Conservation (phyloP, 192 early-diverging fungal species). For the Coemansia sp. region DNA sequence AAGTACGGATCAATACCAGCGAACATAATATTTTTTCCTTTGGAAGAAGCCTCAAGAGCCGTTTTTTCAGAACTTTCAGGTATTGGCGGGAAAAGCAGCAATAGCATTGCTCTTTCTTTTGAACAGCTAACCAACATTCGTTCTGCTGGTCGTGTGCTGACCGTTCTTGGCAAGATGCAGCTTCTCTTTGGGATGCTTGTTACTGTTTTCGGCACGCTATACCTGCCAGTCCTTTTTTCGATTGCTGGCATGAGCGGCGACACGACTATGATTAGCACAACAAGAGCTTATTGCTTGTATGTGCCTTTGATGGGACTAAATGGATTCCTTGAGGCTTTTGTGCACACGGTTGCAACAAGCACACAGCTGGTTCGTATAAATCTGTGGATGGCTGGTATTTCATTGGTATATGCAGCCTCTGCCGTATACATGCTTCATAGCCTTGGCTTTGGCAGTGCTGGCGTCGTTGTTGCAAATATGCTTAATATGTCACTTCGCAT, state of each 20-base stretch:
- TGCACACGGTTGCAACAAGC: constrained; percentile 80
- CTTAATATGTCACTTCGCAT: constrained; percentile 82
- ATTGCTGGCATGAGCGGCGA: constrained; percentile 55
- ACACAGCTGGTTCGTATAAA: constrained; percentile 63
- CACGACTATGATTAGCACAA: constrained; percentile 55
- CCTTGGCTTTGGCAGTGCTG: constrained; percentile 66
- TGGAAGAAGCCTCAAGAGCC: constrained; percentile 88
- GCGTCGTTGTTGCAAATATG: constrained; percentile 84
- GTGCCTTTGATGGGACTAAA: constrained; percentile 94
- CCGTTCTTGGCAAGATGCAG: constrained; percentile 38
- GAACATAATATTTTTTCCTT: constrained; percentile 86
- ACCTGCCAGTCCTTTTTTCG: constrained; percentile 60
- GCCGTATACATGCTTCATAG: constrained; percentile 64
- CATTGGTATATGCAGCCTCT: constrained; percentile 63
- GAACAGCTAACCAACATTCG: constrained; percentile 10
- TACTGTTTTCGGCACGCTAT: constrained; percentile 83
- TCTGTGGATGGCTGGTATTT: constrained; percentile 75
- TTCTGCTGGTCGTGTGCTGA: constrained; percentile 17
- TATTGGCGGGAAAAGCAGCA: constrained; percentile 12
- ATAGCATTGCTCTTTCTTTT: neutral
- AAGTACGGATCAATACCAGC: constrained; percentile 92
- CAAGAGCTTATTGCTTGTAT: constrained; percentile 84
- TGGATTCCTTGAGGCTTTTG: constrained; percentile 91
- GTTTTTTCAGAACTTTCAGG: constrained; percentile 72
- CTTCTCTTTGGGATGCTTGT: constrained; percentile 71